Evolutionary conservation across 768 basidiomycete species (phyloP), one percentile per base, ranked within the genome.

Genomic region (Collybia nuda): DNA sequence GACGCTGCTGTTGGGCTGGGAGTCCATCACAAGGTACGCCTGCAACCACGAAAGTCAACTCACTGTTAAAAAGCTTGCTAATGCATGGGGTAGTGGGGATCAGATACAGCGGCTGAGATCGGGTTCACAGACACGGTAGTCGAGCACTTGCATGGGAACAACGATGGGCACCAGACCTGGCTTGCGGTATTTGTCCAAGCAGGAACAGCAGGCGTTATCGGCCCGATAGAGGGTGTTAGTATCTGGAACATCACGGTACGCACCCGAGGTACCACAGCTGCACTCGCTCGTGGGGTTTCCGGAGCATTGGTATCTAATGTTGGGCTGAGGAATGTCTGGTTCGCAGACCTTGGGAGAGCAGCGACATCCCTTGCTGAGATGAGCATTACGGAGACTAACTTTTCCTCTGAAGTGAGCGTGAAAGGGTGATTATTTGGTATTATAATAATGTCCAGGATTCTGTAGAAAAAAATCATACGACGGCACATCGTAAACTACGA

Each of bases 1-100:
- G 8, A 38, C 11, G 52, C 52, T 4, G 52, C 52, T 6, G 41
- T 53, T 6, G 41, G 52, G 14, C 28, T 53, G 4, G 50, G 47
- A 3, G 23, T 54, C 2, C 53, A 50, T 40, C 49, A 50, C 22
- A 54, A 54, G 41, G 48, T 50, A 44, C 23, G 24, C n/a, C 14
- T 19, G 9, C 26, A 28, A 29, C 5, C 21, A 6, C 24, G n/a
- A 26, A 26, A 3, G 24, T 26, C 24, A 3, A 7, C 24, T 7
- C 7, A 26, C 24, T n/a, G n/a, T n/a, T n/a, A n/a, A n/a, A n/a
- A n/a, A n/a, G n/a, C n/a, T n/a, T n/a, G n/a, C n/a, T n/a, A n/a
- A n/a, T n/a, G n/a, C n/a, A n/a, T n/a, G n/a, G n/a, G n/a, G n/a
- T n/a, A 52, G 51, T 43, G 46, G 45, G 51, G 51, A 2, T 22